Evolutionary conservation across 2,329 filamentous ascomycete species (phyloP), one percentile per base, ranked within the genome.

Genomic region (Stemphylium lycopersici): DNA sequence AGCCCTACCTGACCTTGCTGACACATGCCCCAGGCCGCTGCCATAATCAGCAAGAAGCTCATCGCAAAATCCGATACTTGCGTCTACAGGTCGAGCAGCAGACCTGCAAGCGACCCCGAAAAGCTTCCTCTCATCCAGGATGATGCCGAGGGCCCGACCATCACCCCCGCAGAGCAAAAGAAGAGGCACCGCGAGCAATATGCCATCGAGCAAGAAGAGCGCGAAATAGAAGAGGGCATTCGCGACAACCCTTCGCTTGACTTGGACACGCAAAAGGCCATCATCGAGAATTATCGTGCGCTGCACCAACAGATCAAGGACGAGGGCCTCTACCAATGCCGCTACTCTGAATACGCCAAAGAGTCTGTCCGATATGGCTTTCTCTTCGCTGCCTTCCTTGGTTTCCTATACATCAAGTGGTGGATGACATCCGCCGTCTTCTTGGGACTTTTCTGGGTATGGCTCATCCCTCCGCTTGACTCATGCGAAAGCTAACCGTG

Each of bases 361-460:
- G 86, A 88, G 67, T 72, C 79, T 61, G 58, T 77, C n/a, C 82
- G 86, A 10, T 87, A 87, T 63, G 62, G 68, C 0, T 59, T 74
- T 0, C 69, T 88, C 6, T 87, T 88, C 53, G 63, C 56, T 0
- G 51, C 69, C 0, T 87, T 84, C 64, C 50, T 80, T 8, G 66
- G 76, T 15, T 62, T 79, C 2, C 73, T 88, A 2, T 72, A 73
- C 52, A 67, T 71, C 29, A 76, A 77, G 34, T 87, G 84, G 83
- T 87, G 85, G 68, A 68, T 83, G 46, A 79, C 80, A 1, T 86
- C 84, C 3, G 83, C 84, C 32, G 59, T 81, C 15, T 85, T 83
- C 59, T 70, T 88, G n/a, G 86, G 86, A 3, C 51, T 84, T 12
- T 87, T 87, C 68, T 88, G 85, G 83, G 81, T n/a, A 12, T 38